A percentile compares a stretch with the other conserved stretches of the same genome.
Conservation (phyloP, 83 land plant species). For the Diphasiastrum complanatum region DNA sequence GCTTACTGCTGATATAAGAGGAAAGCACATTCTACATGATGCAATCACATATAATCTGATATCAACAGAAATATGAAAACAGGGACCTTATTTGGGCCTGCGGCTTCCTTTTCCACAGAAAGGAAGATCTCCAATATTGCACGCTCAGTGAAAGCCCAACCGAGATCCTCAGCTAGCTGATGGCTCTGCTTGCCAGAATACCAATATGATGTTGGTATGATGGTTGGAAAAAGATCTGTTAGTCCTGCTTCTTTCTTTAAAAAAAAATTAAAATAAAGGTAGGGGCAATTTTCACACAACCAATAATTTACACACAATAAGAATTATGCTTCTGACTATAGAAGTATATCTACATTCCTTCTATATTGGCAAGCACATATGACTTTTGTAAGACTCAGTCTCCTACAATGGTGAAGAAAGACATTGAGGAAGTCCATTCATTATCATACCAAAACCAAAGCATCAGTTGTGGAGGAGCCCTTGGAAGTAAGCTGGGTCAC, state of each 20-base stretch:
- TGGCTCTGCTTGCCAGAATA: constrained; percentile 47
- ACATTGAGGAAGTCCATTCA: neutral
- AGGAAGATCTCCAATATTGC: constrained; percentile 48
- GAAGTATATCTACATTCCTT: no score
- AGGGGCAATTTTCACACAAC: no score
- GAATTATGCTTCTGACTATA: no score
- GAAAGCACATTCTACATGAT: no score
- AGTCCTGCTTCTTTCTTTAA: neutral
- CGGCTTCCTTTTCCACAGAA: constrained; percentile 43
- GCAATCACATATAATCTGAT: no score
- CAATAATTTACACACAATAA: no score
- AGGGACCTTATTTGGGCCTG: constrained; percentile 69
- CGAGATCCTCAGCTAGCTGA: constrained; percentile 82
- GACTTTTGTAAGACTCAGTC: no score
- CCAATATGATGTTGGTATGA: neutral
- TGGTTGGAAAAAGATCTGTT: neutral
- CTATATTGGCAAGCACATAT: no score
- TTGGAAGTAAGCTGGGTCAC: constrained; percentile 38
- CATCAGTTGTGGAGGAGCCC: constrained; percentile 55
- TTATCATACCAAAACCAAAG: constrained; percentile 47
- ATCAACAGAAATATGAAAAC: no score
- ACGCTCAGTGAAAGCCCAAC: constrained; percentile 68
- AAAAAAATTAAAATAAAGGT: no score
- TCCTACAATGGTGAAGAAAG: neutral
- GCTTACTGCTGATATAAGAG: no score